Percentiles rank a stretch among this genome's conserved stretches.
Evolutionary conservation across 805 yeast genomes (phyloP).

Genomic region (Yarrowia keelungensis): DNA sequence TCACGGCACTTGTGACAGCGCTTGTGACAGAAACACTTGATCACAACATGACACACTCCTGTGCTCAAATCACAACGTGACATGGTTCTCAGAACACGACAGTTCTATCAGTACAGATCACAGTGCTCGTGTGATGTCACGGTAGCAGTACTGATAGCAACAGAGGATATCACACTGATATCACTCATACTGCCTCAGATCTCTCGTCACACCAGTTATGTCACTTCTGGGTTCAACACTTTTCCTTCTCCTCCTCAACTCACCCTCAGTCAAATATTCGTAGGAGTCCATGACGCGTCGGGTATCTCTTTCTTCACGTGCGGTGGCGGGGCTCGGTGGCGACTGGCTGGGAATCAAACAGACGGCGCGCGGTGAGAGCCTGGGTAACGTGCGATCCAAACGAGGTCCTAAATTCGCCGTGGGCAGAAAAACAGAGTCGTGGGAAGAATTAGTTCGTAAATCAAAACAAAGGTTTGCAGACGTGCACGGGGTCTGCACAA

Average conservation of each 20-base stretch:
- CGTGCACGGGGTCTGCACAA: constrained; percentile 34
- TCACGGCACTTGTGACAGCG: too few species aligned
- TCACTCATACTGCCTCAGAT: too few species aligned
- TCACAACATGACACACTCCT: too few species aligned
- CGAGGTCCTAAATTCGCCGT: not conserved
- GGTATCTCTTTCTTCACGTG: not conserved
- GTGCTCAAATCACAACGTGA: too few species aligned
- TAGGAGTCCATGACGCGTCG: constrained; percentile 37
- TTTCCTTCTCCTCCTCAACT: constrained; percentile 27
- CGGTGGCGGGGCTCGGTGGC: not conserved
- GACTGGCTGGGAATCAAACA: not conserved
- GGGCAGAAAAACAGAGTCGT: constrained; percentile 10
- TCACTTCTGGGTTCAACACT: too few species aligned
- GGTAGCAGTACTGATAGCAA: too few species aligned
- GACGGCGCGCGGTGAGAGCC: not conserved
- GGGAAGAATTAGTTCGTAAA: constrained; percentile 33
- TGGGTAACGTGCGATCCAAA: constrained; percentile 22
- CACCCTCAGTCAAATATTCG: constrained; percentile 36
- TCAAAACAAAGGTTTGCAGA: constrained; percentile 36
- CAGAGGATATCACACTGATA: too few species aligned
- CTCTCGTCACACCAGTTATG: too few species aligned
- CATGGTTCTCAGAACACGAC: too few species aligned
- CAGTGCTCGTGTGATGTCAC: too few species aligned
- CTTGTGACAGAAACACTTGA: too few species aligned
- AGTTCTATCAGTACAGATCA: too few species aligned